Base-by-base conservation (phyloP, 2,329 filamentous ascomycete species). In the Sarocladium oryzae region DNA sequence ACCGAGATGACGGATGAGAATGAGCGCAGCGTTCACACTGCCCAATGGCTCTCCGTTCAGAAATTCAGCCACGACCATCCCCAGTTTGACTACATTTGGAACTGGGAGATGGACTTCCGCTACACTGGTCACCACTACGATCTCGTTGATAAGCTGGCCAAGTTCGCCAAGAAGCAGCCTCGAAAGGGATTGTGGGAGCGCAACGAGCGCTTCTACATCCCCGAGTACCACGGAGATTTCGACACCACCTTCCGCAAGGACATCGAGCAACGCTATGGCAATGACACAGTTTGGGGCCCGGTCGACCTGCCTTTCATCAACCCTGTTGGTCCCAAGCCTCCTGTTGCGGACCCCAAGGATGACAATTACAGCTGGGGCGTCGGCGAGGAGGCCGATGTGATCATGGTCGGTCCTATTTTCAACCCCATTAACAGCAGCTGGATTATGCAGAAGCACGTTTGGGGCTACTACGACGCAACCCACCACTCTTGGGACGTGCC, bases 101-200 rank as follows among this genome's bases (percentile, higher is more conserved):
- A 92, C 64, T 91, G 87, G 88, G 89, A 93, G 63, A 87, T 89
- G 69, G 88, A 93, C 61, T 83, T 85, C 28, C 78, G 89, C 45
- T 86, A 86, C 61, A 89, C 84, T 0, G 88, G 88, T 8, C 87
- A 93, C 56, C 84, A 90, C 68, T 91, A 92, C 66, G 85, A 92
- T 58, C 80, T 92, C 56, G 78, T 89, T 38, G 78, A 85, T 57
- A 83, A 83, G 55, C 67, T 89, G 7, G 68, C 70, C 20, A 66
- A 75, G 1, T 89, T 88, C 69, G 79, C 79, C 23, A 78, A 76
- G 64, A 76, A 75, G 54, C 85, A 89, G 64, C 86, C 86, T 8
- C 79, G 86, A 52, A 84, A 84, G 60, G 84, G 84, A 3, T 67
- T 88, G 5, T 89, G 86, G 86, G 86, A 89, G 64, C 77, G 86